Base-by-base conservation (phyloP, 176 grass and related monocot species). In the Ensete glaucum region DNA sequence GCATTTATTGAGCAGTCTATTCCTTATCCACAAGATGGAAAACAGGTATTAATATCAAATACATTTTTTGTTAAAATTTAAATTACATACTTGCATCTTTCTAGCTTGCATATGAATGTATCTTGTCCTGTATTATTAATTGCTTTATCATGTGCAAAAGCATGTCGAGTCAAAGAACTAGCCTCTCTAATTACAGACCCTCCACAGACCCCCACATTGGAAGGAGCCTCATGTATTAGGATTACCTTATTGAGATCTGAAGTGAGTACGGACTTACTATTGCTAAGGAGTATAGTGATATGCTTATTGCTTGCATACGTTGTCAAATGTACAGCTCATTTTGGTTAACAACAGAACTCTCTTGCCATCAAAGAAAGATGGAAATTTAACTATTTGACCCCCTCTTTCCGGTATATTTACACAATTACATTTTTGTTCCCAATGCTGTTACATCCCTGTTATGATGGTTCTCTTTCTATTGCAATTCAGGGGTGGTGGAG, bases 1-100 rank as follows among this genome's bases (percentile, higher is more conserved):
- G 93, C 90, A 17, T 97, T 88, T 68, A 90, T 97, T 88, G 93
- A 97, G 83, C 91, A 90, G 67, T 97, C 93, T 82, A 87, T 29
- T 34, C 93, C 93, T 79, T 93, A 87, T 76, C 90, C 93, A 59
- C 83, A 87, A 53, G 93, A 97, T 67, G 93, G 93, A 56, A 97
- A 97, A 62, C 90, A 86, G 87, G 93, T 96, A 72, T 59, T 73
- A 16, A 50, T 11, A 70, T 70, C 67, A 20, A 70, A 9, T 52
- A 20, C 19, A 12, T 77, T 77, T 8, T 73, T 29, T 13, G 43
- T 49, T 56, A 43, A 64, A 49, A 62, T 62, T 76, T 75, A 16
- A 54, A n/a, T 63, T 57, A 56, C 23, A 16, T 19, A 17, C 50
- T 27, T 78, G 23, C 17, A 50, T 58, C 57, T 54, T 26, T 43